phyloP scores from a whole-genome alignment of 192 early-diverging fungal species.

The Coemansia sp. region DNA sequence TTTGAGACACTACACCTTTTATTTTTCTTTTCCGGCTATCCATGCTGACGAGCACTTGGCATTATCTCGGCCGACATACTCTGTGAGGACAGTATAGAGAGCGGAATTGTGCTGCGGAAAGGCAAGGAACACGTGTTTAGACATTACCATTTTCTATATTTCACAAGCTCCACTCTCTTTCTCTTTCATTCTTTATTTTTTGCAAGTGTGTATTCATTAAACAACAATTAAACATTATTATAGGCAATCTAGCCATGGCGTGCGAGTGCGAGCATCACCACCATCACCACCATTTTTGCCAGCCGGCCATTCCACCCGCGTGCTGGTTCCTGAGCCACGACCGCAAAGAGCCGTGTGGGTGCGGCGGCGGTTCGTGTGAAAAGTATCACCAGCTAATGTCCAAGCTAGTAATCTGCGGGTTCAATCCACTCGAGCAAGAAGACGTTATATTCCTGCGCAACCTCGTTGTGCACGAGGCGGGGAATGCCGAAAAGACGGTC shows the following conservation, averaged over 20 bases:
- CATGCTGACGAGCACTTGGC: too few species aligned
- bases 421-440: slow-evolving; percentile 34
- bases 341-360: slow-evolving; percentile 46
- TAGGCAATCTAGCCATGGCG: slow-evolving; percentile 12
- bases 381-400: slow-evolving; percentile 35
- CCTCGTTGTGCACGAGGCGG: slow-evolving; percentile 35
- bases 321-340: slow-evolving; percentile 50
- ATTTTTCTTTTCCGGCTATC: not conserved
- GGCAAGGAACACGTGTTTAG: not conserved
- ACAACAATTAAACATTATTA: not conserved
- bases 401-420: slow-evolving; percentile 42
- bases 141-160: not conserved
- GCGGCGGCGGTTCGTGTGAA: slow-evolving; percentile 38
- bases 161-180: not conserved
- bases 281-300: slow-evolving; percentile 18
- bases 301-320: slow-evolving; percentile 23
- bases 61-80: too few species aligned
- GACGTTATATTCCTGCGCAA: slow-evolving; percentile 46
- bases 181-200: slow-evolving; percentile 2
- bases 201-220: not conserved
- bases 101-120: not conserved
- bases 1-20: not conserved
- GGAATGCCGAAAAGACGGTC: slow-evolving; percentile 40
- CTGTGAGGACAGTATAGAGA: not conserved
- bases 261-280: slow-evolving; percentile 29